Conservation (phyloP, 768 basidiomycete genomes). For the Auricularia sp. region DNA sequence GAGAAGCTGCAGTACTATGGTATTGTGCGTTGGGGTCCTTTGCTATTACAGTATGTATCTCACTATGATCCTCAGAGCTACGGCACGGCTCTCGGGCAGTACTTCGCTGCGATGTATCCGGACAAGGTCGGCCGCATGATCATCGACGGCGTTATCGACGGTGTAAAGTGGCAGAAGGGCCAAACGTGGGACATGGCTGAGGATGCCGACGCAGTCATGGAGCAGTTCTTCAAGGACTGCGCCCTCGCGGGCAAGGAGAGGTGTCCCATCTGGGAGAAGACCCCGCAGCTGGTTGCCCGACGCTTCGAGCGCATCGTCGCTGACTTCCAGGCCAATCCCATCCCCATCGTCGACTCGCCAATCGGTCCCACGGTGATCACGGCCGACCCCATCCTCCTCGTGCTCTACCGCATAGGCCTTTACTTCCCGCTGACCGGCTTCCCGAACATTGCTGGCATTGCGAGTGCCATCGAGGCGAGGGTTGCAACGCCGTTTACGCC, state of each 20-base stretch:
- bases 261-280: background rate
- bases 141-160: slow-evolving; percentile 4
- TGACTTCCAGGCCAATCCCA: background rate
- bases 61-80: background rate
- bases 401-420: background rate
- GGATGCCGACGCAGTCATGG: background rate
- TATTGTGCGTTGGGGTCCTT: background rate
- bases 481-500: no score
- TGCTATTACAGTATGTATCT: background rate
- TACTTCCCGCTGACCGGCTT: background rate
- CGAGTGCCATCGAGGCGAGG: background rate
- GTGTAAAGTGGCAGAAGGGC: background rate
- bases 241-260: background rate
- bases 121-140: slow-evolving; percentile 4
- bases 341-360: background rate
- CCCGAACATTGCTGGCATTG: background rate
- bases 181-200: background rate
- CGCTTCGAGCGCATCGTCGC: background rate
- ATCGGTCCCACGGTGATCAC: background rate
- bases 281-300: background rate
- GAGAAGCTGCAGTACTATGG: slow-evolving; percentile 14
- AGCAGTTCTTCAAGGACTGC: background rate
- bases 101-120: slow-evolving; percentile 5
- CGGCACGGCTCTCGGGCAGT: slow-evolving; percentile 3
- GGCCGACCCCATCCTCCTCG: background rate